Conservation (phyloP, 2,329 filamentous ascomycete species). For the Fusarium papillatum region DNA sequence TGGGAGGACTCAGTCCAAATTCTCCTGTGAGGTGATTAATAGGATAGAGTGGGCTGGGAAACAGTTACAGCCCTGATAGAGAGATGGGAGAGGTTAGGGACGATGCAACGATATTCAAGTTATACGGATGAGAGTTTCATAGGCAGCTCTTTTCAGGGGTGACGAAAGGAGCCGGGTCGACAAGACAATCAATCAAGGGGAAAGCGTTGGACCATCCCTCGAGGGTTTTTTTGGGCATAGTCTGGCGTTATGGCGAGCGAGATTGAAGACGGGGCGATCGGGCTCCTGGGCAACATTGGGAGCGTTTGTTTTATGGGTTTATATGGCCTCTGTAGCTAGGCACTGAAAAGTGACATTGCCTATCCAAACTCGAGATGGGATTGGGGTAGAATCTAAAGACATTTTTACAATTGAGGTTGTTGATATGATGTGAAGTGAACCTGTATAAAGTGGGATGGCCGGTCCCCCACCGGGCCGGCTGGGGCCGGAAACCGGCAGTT, state of each 20-base stretch:
- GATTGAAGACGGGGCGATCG: not conserved
- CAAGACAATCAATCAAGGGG: not conserved
- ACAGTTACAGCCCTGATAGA: conserved; percentile 29
- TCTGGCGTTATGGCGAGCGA: conserved; percentile 28
- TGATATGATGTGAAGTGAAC: not conserved
- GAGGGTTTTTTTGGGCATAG: conserved; percentile 17
- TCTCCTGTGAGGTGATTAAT: conserved; percentile 42
- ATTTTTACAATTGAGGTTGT: not conserved
- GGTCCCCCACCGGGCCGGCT: conserved; percentile 2
- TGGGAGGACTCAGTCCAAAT: conserved; percentile 46
- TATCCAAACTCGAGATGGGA: not conserved
- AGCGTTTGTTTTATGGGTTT: conserved; percentile 12
- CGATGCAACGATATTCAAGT: not conserved
- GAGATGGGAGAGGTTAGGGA: not conserved
- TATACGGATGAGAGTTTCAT: not conserved
- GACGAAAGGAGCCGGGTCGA: not conserved
- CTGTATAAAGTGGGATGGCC: not conserved
- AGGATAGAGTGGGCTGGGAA: conserved; percentile 20
- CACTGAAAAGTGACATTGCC: not conserved
- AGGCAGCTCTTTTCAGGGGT: not conserved
- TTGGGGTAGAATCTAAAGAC: not conserved
- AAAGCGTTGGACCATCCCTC: not conserved
- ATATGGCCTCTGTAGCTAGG: not conserved
- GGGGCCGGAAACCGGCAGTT: conserved; percentile 7
- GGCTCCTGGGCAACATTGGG: conserved; percentile 7